Evolutionary conservation across 768 basidiomycete genomes (phyloP), one percentile per base, ranked within the genome.

Genomic region (Leucosporidium creatinivorum): DNA sequence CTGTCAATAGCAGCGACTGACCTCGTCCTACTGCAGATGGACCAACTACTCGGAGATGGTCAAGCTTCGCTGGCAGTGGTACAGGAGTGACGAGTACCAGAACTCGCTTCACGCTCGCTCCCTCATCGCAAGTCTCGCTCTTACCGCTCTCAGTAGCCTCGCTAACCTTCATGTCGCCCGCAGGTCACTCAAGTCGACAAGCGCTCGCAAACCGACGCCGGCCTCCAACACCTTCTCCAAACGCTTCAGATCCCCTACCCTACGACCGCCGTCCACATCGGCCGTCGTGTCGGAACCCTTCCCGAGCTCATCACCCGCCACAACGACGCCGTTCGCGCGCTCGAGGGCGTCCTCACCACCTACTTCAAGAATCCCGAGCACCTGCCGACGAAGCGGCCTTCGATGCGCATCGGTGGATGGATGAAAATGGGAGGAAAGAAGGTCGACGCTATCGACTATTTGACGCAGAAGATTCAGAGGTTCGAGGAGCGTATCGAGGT

Each of bases 91-190:
- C 18, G 80, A 80, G 36, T 93, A 96, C 79, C 82, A 87, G 60
- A 83, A 87, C 69, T 88, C 89, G 2, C 96, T 98, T 82, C 93
- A 96, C 76, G 91, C 93, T 1, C 85, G 96, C 48, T 97, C 94
- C 0, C 83, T 99, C 62, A 85, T 90, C 77, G 75, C 75, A 26
- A n/a, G 72, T 54, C 23, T 18, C 23, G 36, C 25, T 25, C 23
- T 56, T 26, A 28, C 39, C 30, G 1, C 33, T 30, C 26, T 25
- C 25, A 12, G 17, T 4, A 18, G 17, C 6, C 7, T n/a, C 9
- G 17, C 21, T 23, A 55, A 55, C n/a, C 13, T 13, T 44, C 8
- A 1, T 50, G n/a, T 61, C 28, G 39, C 39, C 39, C 13, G 13
- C 51, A 71, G 72, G 83, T 93, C 69, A 85, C 83, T 25, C 83